phyloP scores from a whole-genome alignment of 805 yeast species.

The Pichia phayaonensis region DNA sequence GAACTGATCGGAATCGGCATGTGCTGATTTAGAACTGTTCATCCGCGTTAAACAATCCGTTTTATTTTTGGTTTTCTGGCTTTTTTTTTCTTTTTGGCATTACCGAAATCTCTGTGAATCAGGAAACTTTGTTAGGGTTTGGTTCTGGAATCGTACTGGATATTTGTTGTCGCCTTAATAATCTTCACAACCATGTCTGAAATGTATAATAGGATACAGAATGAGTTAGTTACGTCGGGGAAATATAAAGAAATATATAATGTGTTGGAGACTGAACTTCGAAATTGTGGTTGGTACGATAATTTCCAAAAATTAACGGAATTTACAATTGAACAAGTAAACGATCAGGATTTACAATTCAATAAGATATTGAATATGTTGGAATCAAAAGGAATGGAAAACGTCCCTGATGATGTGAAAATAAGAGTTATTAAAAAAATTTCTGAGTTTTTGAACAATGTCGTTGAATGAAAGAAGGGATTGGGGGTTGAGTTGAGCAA shows the following conservation, averaged over 20 bases:
- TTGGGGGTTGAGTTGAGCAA: too few relatives aligned
- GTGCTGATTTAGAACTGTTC: background rate
- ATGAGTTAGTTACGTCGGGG: constrained; percentile 66
- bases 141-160: too few relatives aligned
- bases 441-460: constrained; percentile 47
- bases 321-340: constrained; percentile 27
- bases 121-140: too few relatives aligned
- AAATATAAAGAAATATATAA: constrained; percentile 71
- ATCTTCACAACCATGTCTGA: constrained; percentile 28
- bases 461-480: constrained; percentile 27
- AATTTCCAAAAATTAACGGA: constrained; percentile 54
- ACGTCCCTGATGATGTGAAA: constrained; percentile 64
- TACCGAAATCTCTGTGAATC: too few relatives aligned
- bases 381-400: constrained; percentile 57
- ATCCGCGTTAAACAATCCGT: background rate
- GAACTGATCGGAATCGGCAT: too few relatives aligned
- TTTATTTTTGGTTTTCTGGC: too few relatives aligned
- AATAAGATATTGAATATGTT: constrained; percentile 43
- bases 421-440: constrained; percentile 52
- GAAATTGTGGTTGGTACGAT: constrained; percentile 84
- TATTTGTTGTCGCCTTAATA: too few relatives aligned
- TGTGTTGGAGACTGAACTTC: constrained; percentile 52
- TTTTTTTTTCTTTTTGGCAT: too few relatives aligned
- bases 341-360: constrained; percentile 34
- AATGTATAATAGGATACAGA: constrained; percentile 48